Evolutionary conservation across 208 protist species (phyloP), one percentile per base, ranked within the genome.

Genomic region (Leishmania gerbilli): DNA sequence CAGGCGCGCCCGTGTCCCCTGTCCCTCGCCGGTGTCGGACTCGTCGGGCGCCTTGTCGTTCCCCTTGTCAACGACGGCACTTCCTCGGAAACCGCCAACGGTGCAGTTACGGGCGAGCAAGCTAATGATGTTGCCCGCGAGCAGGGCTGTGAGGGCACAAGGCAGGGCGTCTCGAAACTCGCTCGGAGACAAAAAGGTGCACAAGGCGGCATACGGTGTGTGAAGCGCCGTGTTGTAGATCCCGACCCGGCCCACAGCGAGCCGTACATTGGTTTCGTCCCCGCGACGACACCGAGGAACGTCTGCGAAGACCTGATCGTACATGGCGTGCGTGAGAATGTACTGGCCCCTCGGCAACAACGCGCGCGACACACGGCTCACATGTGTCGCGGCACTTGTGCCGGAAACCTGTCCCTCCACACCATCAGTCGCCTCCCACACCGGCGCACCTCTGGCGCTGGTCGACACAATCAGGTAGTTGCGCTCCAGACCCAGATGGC

Each of bases 151-250:
- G 62, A 95, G 72, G 21, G 92, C 84, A 60, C 88, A 78, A 51
- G 83, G 84, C 17, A 93, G 76, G 81, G 90, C 92, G 19, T 75
- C 74, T 53, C 79, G 84, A 77, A 95, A 95, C 74, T 97, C 94
- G 21, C 87, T 83, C 27, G 91, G 84, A 5, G 92, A 91, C 13
- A 88, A 77, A 71, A 89, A 83, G 1, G 81, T 65, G 71, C 85
- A 75, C 79, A 95, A 88, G 40, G 82, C 79, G 24, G 84, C 40
- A 80, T 90, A 95, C 37, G 79, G 72, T 15, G 84, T 77, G 75
- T 92, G 88, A 31, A 95, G 80, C 24, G 92, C 92, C 37, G 89
- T 84, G 79, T 90, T 94, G 77, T 88, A 84, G 56, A 87, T 68
- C 17, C 94, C 94, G 17, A 90, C 85, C 5, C 75, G 56, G 37